Evolutionary conservation across 2,329 filamentous ascomycete genomes (phyloP).

Genomic region (Elsinoe perseae): DNA sequence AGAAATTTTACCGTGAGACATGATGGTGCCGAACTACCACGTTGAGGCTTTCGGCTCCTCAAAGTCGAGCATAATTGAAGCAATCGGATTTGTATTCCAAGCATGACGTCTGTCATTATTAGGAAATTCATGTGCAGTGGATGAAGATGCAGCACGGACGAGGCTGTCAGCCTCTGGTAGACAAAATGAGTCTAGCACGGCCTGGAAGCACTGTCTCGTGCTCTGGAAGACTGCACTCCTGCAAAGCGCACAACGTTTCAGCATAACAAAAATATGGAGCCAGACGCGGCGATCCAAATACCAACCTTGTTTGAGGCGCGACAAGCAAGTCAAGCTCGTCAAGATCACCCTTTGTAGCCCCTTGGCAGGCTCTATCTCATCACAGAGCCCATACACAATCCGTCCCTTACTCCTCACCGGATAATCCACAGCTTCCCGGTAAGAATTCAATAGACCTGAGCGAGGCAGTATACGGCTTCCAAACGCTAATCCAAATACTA

Average conservation of each 20-base stretch:
- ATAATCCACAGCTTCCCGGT: not conserved
- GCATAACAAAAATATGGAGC: not conserved
- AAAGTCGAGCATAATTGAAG: not conserved
- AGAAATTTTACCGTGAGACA: not conserved
- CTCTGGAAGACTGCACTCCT: conserved; percentile 11
- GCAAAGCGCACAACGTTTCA: conserved; percentile 5
- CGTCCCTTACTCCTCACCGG: no score
- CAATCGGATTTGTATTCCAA: not conserved
- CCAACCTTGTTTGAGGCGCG: conserved; percentile 3
- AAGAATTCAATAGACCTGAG: not conserved
- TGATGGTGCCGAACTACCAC: not conserved
- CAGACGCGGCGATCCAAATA: conserved; percentile 8
- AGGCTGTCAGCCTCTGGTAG: not conserved
- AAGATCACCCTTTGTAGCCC: conserved; percentile 5
- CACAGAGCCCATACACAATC: no score
- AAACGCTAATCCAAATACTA: not conserved
- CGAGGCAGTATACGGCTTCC: not conserved
- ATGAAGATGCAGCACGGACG: conserved; percentile 1
- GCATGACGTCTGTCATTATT: not conserved
- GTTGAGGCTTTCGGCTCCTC: not conserved
- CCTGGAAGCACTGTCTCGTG: not conserved
- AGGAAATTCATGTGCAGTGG: not conserved
- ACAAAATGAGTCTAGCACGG: conserved; percentile 4
- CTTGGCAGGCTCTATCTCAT: not conserved
- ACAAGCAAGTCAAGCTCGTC: conserved; percentile 11